A percentile compares a stretch with the other conserved stretches of the same genome.
Evolutionary conservation across 345 rosid species (phyloP).

Genomic region (Citropsis articulata): DNA sequence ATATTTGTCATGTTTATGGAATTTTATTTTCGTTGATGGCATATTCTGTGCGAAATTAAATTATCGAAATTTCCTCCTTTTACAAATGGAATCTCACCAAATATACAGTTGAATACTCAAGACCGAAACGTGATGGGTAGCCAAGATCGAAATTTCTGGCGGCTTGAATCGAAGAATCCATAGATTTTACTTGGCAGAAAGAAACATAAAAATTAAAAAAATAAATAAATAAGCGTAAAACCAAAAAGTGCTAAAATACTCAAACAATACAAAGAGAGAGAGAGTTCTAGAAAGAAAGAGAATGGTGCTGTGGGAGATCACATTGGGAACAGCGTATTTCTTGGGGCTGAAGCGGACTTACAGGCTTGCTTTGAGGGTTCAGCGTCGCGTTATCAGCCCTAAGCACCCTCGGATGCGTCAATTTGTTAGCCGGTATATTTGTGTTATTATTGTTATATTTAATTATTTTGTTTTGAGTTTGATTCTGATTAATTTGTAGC

Average conservation of each 20-base stretch:
- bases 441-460: no score
- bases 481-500: neutral
- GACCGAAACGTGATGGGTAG: neutral
- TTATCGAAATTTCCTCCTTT: no score
- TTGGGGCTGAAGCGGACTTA: conserved; percentile 78
- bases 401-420: conserved; percentile 58
- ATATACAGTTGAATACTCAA: fast-evolving
- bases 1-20: no score
- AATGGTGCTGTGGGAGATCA: conserved; percentile 96
- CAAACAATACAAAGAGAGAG: no score
- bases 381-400: conserved; percentile 58
- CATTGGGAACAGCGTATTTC: conserved; percentile 80
- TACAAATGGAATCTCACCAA: neutral
- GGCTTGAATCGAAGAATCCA: neutral
- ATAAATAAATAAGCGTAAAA: neutral
- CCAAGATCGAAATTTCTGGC: conserved; percentile 16
- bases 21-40: no score
- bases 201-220: neutral
- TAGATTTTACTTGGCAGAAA: conserved; percentile 2
- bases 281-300: neutral
- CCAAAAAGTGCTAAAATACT: no score
- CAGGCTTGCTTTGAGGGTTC: conserved; percentile 64
- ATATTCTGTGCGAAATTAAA: no score
- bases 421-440: conserved; percentile 51
- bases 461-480: neutral